Base-by-base conservation (phyloP, 2,329 filamentous ascomycete genomes). In the Aureobasidium sp. region DNA sequence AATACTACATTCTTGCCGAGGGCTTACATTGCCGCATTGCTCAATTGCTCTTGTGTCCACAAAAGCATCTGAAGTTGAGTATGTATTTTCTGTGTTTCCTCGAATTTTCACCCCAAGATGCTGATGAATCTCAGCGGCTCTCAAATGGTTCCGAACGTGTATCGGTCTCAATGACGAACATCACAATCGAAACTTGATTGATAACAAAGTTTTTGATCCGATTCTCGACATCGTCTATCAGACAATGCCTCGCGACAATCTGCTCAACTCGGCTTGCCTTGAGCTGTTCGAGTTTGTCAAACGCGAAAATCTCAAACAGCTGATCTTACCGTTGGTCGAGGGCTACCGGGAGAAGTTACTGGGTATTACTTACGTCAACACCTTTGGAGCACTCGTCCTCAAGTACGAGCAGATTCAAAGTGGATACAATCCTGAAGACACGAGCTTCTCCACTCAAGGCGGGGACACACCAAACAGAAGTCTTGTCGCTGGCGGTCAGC, bases 51-150 rank as follows among this genome's bases (percentile, higher is more conserved):
- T 75, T 76, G 39, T 90, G 85, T 56, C 84, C 84, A 8, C 88
- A 97, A 70, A 97, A 97, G 73, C 90, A 95, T 66, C 73, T 98
- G 59, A 90, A 91, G 70, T 79, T 98, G 38, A 87, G 87, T 90
- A 73, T 70, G 84, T 72, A 10, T 38, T 4, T 24, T 54, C 44
- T 59, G 68, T 61, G 68, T 52, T n/a, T 6, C 12, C 5, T 11
- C 24, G 12, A 3, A 11, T 10, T 17, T 2, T 17, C 5, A n/a
- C n/a, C n/a, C n/a, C n/a, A n/a, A n/a, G 32, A 30, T 22, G 21
- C 45, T 49, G 16, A 49, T 34, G 21, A n/a, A 1, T 22, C 14
- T 12, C 41, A 90, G 88, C 89, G 62, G 88, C 90, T 5, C 79
- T 98, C 60, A 93, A 95, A 66, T 96, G 95, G 71, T 91, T 97